Conservation (phyloP, 1,284 basidiomycete species). For the Omphalotus olearius region DNA sequence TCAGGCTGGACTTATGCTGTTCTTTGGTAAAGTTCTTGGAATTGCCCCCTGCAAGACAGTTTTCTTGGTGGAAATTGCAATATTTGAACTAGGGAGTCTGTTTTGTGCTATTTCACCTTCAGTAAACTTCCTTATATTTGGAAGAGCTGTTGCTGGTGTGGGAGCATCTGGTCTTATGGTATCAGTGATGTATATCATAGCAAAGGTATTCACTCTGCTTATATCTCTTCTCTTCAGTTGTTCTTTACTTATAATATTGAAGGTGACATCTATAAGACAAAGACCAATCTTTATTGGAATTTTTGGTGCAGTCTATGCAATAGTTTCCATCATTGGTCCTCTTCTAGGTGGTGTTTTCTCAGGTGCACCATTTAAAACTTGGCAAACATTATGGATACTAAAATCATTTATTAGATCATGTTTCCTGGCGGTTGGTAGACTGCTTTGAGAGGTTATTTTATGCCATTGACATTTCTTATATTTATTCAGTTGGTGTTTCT, state of each 20-base stretch:
- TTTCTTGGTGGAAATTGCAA: conserved; percentile 35
- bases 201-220: background rate
- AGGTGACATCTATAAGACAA: conserved; percentile 14
- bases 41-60: conserved; percentile 37
- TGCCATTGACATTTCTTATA: too few relatives aligned
- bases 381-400: too few relatives aligned
- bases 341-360: background rate
- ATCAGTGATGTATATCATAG: conserved; percentile 28
- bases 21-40: conserved; percentile 23
- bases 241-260: conserved; percentile 29
- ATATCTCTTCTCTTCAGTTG: background rate
- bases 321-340: conserved; percentile 13
- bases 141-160: conserved; percentile 36
- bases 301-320: conserved; percentile 10
- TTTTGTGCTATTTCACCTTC: conserved; percentile 40
- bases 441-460: too few relatives aligned
- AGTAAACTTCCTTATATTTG: conserved; percentile 38
- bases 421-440: too few relatives aligned
- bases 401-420: too few relatives aligned
- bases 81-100: conserved; percentile 39
- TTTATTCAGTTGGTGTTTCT: too few relatives aligned
- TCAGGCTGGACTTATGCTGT: conserved; percentile 20
- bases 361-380: too few relatives aligned
- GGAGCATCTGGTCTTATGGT: conserved; percentile 18
- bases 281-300: conserved; percentile 7